Evolutionary conservation across 306 rosid genomes (phyloP).

Genomic region (Cicer arietinum): DNA sequence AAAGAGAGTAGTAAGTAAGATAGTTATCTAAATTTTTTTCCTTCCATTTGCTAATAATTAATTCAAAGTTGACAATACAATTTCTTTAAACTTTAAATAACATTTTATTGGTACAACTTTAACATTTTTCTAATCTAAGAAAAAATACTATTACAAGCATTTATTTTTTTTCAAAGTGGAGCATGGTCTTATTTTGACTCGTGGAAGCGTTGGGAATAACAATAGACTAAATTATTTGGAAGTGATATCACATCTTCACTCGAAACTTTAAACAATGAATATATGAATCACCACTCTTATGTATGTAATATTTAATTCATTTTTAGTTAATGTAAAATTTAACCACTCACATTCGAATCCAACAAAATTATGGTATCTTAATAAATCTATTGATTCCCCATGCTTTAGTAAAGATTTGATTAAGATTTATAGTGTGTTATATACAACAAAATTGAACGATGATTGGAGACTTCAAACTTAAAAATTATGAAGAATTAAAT

Average conservation of each 20-base stretch:
- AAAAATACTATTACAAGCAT: background rate
- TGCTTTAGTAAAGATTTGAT: background rate
- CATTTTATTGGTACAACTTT: too few species aligned
- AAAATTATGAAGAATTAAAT: too few species aligned
- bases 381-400: background rate
- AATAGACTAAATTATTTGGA: too few species aligned
- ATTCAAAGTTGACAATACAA: background rate
- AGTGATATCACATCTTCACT: too few species aligned
- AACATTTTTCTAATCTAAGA: background rate
- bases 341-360: too few species aligned
- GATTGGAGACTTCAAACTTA: background rate
- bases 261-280: too few species aligned
- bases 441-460: constrained; percentile 23
- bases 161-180: background rate
- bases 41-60: background rate
- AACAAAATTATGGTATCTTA: background rate
- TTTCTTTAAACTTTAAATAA: background rate
- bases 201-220: background rate
- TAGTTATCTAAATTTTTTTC: background rate
- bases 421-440: background rate
- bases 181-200: constrained; percentile 6
- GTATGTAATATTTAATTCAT: too few species aligned
- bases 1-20: too few species aligned
- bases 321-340: too few species aligned
- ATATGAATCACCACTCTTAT: too few species aligned